phyloP scores from a whole-genome alignment of 768 basidiomycete genomes.

The Trametes cinnabarina region DNA sequence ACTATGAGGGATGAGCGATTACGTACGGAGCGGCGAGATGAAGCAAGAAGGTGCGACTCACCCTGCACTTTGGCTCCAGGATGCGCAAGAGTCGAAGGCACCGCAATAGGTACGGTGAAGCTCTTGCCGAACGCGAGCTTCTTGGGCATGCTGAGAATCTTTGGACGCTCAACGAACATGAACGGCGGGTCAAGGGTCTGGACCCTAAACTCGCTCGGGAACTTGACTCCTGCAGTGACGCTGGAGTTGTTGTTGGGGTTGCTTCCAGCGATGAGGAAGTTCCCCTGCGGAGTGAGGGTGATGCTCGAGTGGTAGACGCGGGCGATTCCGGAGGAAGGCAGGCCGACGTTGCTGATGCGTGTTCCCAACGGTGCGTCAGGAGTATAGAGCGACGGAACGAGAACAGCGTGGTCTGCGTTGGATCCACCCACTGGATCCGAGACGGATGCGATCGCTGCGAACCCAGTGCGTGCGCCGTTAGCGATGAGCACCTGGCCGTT shows the following conservation, averaged over 20 bases:
- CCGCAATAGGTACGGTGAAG: constrained; percentile 46
- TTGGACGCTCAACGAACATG: constrained; percentile 59
- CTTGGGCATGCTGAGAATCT: constrained; percentile 36
- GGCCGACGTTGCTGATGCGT: constrained; percentile 56
- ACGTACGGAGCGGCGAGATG: no score
- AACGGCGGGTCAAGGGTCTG: constrained; percentile 88
- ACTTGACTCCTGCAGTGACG: constrained; percentile 44
- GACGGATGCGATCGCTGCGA: constrained; percentile 77
- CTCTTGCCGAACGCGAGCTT: constrained; percentile 47
- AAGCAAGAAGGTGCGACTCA: constrained; percentile 11
- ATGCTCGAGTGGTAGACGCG: constrained; percentile 81
- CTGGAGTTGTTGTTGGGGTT: constrained; percentile 81
- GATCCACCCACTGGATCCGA: constrained; percentile 64
- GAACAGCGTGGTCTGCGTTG: constrained; percentile 72
- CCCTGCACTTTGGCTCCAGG: constrained; percentile 44
- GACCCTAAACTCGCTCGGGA: constrained; percentile 84
- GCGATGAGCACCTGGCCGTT: constrained; percentile 71
- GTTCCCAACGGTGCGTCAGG: constrained; percentile 50
- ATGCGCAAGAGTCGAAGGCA: constrained; percentile 35
- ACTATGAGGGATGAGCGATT: constrained; percentile 38
- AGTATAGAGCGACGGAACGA: constrained; percentile 66
- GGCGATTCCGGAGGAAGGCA: constrained; percentile 66
- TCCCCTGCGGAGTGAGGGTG: constrained; percentile 68
- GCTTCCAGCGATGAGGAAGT: constrained; percentile 80
- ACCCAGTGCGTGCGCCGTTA: constrained; percentile 72